Conservation (phyloP, 768 basidiomycete species). For the Fibroporia radiculosa region DNA sequence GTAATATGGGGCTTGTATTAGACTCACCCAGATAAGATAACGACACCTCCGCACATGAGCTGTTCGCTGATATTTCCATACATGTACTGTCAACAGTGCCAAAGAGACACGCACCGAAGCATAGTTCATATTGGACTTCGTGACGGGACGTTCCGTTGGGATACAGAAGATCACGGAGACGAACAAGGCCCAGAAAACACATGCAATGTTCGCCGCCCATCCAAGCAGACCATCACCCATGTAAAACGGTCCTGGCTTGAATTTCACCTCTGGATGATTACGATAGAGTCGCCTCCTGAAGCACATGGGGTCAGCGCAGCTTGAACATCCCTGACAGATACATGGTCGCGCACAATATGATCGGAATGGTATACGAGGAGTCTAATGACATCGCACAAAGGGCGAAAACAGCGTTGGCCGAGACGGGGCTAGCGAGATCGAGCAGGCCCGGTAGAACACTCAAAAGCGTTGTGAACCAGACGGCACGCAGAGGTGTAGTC, state of each 20-base stretch:
- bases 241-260: constrained; percentile 83
- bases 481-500: constrained; percentile 68
- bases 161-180: constrained; percentile 66
- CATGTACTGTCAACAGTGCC: neutral
- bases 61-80: neutral
- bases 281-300: constrained; percentile 50
- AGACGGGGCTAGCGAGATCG: constrained; percentile 68
- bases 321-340: neutral
- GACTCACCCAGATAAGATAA: constrained; percentile 25
- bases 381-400: constrained; percentile 75
- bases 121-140: constrained; percentile 72
- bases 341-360: constrained; percentile 41
- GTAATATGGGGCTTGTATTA: neutral
- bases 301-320: neutral
- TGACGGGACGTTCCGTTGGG: constrained; percentile 64
- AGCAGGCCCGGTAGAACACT: constrained; percentile 66
- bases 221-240: constrained; percentile 67
- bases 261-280: constrained; percentile 74
- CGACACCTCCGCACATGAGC: constrained; percentile 28
- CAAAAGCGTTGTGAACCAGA: constrained; percentile 64
- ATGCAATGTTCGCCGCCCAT: constrained; percentile 50
- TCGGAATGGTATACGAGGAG: constrained; percentile 76
- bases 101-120: constrained; percentile 47
- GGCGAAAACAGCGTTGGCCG: constrained; percentile 77
- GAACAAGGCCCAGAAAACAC: constrained; percentile 64